phyloP scores from a whole-genome alignment of 2,329 filamentous ascomycete genomes.

The Sphaerulina vaccinii region DNA sequence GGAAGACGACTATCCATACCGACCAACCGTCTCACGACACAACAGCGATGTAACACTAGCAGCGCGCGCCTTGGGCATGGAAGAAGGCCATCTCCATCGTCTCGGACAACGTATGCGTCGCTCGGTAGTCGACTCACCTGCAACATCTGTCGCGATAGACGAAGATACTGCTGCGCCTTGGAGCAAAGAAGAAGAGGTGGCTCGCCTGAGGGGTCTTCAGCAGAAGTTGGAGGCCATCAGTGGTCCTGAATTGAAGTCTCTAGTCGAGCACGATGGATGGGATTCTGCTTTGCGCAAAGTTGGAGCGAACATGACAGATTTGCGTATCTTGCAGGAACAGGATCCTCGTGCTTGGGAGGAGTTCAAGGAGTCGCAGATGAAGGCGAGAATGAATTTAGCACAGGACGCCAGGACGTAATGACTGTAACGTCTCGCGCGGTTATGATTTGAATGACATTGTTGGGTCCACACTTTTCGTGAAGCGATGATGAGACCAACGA shows the following conservation, averaged over 20 bases:
- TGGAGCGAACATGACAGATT: conserved; percentile 64
- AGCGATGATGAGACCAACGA: neutral
- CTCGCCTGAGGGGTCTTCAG: conserved; percentile 40
- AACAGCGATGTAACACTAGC: conserved; percentile 68
- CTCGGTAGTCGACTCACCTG: conserved; percentile 56
- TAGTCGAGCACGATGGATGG: conserved; percentile 59
- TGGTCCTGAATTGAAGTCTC: conserved; percentile 61
- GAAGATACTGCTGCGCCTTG: conserved; percentile 34
- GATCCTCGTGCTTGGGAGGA: conserved; percentile 39
- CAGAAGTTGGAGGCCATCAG: conserved; percentile 53
- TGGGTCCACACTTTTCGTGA: neutral
- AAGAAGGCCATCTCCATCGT: conserved; percentile 70
- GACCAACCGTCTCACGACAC: conserved; percentile 52
- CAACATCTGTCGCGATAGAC: conserved; percentile 4
- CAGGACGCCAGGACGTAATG: conserved; percentile 14
- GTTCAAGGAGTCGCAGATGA: conserved; percentile 39
- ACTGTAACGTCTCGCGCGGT: neutral
- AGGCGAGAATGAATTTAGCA: conserved; percentile 35
- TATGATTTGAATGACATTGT: neutral
- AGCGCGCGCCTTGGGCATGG: conserved; percentile 61
- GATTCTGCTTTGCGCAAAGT: conserved; percentile 62
- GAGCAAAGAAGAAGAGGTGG: conserved; percentile 35
- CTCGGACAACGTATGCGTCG: conserved; percentile 66
- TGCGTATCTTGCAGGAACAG: conserved; percentile 57
- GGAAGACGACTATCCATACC: conserved; percentile 37